A percentile compares a stretch with the other conserved stretches of the same genome.
These are phyloP conservation scores for Elongisporangium prolatum DNA, from an alignment of 352 stramenopile species.

Conservation along the genomic window DNA sequence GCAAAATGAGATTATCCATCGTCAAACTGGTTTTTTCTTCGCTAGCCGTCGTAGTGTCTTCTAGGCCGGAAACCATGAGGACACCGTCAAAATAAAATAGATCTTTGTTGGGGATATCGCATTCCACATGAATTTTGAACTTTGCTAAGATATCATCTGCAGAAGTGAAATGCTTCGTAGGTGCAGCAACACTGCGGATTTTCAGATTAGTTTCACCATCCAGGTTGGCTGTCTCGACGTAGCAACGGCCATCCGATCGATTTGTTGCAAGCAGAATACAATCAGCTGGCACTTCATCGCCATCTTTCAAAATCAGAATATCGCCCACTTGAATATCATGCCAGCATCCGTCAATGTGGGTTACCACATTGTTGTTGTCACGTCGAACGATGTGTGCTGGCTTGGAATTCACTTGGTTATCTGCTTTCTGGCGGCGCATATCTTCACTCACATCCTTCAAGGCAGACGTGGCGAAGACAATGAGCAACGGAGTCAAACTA, in stretches of 20 bases:
- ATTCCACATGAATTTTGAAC: slow-evolving; percentile 65
- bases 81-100: slow-evolving; percentile 85
- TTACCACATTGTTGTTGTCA: slow-evolving; percentile 44
- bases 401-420: slow-evolving; percentile 77
- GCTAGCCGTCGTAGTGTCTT: slow-evolving; percentile 11
- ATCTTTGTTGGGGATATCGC: slow-evolving; percentile 80
- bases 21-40: slow-evolving; percentile 51
- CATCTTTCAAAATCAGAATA: slow-evolving; percentile 74
- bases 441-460: slow-evolving; percentile 86
- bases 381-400: slow-evolving; percentile 66
- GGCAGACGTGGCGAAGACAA: slow-evolving; percentile 87
- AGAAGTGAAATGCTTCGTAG: slow-evolving; percentile 71
- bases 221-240: slow-evolving; percentile 84
- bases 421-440: slow-evolving; percentile 69
- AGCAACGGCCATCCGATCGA: slow-evolving; percentile 68
- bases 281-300: slow-evolving; percentile 78
- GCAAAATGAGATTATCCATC: slow-evolving; percentile 86
- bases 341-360: slow-evolving; percentile 72
- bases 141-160: slow-evolving; percentile 71
- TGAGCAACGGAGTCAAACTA: slow-evolving; percentile 80
- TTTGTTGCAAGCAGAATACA: slow-evolving; percentile 78
- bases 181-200: slow-evolving; percentile 72
- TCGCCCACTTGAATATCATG: slow-evolving; percentile 85
- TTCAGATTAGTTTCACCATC: slow-evolving; percentile 89
- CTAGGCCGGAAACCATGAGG: slow-evolving; percentile 30